phyloP scores from a whole-genome alignment of 805 yeast genomes.

The Starmerella geochares region DNA sequence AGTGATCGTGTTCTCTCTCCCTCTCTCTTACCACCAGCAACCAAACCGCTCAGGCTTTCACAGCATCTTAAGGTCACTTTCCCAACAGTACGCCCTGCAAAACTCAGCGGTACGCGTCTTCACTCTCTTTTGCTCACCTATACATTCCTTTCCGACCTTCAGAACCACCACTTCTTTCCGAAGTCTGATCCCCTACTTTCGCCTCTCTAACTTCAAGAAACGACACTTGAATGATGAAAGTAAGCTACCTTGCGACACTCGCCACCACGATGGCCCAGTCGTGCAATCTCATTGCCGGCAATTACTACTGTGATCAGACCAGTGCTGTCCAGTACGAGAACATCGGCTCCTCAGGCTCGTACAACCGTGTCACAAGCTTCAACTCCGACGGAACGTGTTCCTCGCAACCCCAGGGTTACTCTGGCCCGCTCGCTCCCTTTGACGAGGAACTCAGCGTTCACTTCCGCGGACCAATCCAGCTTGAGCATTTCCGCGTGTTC shows the following conservation, averaged over 20 bases:
- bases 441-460: constrained; percentile 82
- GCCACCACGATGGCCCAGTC: constrained; percentile 32
- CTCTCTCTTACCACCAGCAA: not conserved
- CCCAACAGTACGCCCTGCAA: constrained; percentile 5
- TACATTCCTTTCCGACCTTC: constrained; percentile 3
- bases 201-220: not conserved
- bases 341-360: constrained; percentile 79
- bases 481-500: constrained; percentile 83
- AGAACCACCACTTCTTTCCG: not conserved
- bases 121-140: constrained; percentile 7
- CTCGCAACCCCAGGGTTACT: constrained; percentile 46
- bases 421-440: constrained; percentile 67
- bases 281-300: constrained; percentile 51
- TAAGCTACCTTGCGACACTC: constrained; percentile 28
- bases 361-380: constrained; percentile 71
- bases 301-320: constrained; percentile 72
- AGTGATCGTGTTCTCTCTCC: not conserved
- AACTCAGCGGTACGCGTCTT: not conserved
- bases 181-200: not conserved
- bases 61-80: not conserved
- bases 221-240: constrained; percentile 11
- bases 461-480: constrained; percentile 78
- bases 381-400: constrained; percentile 62
- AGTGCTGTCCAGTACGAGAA: constrained; percentile 55
- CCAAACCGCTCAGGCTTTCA: not conserved